These are phyloP conservation scores for Serendipita sp. DNA, from an alignment of 768 basidiomycete species.

Conservation along the genomic window DNA sequence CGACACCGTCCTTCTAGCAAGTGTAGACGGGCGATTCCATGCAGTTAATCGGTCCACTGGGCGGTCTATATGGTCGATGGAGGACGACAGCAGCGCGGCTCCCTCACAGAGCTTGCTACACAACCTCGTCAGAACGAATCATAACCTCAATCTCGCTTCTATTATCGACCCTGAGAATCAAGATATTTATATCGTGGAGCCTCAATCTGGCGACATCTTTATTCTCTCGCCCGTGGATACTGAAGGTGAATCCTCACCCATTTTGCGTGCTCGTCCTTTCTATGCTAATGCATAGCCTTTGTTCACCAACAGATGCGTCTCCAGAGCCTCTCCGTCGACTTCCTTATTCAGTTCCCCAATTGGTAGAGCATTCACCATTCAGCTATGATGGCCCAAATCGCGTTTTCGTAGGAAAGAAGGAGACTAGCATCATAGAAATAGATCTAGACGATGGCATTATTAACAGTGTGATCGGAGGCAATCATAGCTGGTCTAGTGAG, in stretches of 20 bases:
- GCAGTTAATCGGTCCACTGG: constrained; percentile 82
- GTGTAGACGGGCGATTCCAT: constrained; percentile 89
- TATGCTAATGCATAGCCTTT: neutral
- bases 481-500: constrained; percentile 10
- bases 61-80: constrained; percentile 75
- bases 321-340: constrained; percentile 61
- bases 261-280: neutral
- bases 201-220: constrained; percentile 86
- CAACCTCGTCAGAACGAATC: constrained; percentile 59
- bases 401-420: constrained; percentile 81
- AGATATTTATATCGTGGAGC: constrained; percentile 87
- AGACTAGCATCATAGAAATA: constrained; percentile 46
- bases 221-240: constrained; percentile 49
- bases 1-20: constrained; percentile 77
- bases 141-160: constrained; percentile 42
- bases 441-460: constrained; percentile 18
- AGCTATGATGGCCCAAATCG: constrained; percentile 59
- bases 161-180: constrained; percentile 34
- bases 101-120: constrained; percentile 27
- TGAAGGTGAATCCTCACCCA: neutral
- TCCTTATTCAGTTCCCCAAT: constrained; percentile 79
- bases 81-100: constrained; percentile 26
- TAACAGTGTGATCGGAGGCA: constrained; percentile 19
- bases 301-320: neutral
- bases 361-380: constrained; percentile 77